These are phyloP conservation scores for Aspergillus tubingensis DNA, from an alignment of 2,329 filamentous ascomycete species.

Conservation along the genomic window DNA sequence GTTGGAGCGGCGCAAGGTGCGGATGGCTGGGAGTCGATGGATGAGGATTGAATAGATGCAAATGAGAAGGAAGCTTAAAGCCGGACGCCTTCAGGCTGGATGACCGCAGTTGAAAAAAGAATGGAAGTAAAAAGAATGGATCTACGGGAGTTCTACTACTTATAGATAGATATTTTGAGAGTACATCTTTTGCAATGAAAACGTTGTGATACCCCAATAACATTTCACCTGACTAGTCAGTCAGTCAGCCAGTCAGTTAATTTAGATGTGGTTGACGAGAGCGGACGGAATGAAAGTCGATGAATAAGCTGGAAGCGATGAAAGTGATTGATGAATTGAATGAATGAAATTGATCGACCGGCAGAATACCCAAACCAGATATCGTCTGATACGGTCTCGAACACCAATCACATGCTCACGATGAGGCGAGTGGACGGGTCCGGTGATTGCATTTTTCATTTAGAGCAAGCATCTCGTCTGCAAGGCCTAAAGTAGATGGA, in stretches of 20 bases:
- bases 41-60: constrained; percentile 46
- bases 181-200: constrained; percentile 17
- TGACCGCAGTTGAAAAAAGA: background rate
- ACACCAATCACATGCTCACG: constrained; percentile 1
- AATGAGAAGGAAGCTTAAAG: too few species aligned
- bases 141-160: background rate
- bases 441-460: background rate
- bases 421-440: background rate
- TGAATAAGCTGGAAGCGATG: background rate
- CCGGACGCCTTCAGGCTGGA: background rate
- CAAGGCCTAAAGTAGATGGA: background rate
- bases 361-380: background rate
- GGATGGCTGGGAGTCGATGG: constrained; percentile 58
- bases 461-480: background rate
- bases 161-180: background rate
- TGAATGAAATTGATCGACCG: background rate
- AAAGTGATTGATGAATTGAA: background rate
- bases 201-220: constrained; percentile 24
- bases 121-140: background rate
- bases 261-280: background rate
- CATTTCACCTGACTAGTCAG: too few species aligned
- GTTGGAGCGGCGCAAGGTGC: constrained; percentile 51
- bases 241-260: too few species aligned
- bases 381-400: background rate
- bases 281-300: background rate